Percentiles rank a stretch among this genome's conserved stretches.
Conservation (phyloP, 306 rosid species). For the Lupinus albus region DNA sequence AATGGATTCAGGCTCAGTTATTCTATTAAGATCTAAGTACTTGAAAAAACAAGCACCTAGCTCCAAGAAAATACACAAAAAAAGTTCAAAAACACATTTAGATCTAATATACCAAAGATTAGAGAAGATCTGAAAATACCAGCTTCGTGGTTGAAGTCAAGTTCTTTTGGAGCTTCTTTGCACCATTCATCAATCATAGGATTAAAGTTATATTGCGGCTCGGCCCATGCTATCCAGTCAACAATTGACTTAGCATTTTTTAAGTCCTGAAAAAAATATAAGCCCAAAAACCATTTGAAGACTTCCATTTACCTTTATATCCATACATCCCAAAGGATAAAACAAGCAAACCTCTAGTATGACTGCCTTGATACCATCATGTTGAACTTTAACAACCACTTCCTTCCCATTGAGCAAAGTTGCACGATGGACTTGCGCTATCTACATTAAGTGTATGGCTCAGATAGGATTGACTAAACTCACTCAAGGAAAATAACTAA, state of each 20-base stretch:
- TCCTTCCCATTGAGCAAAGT: constrained; percentile 84
- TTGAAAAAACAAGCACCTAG: constrained; percentile 27
- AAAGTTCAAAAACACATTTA: constrained; percentile 31
- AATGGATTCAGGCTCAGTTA: neutral
- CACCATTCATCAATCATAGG: constrained; percentile 99
- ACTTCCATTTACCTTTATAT: constrained; percentile 39
- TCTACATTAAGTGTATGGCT: constrained; percentile 57
- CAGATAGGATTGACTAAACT: constrained; percentile 32
- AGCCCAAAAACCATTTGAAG: constrained; percentile 34
- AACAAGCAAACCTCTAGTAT: constrained; percentile 79
- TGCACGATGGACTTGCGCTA: constrained; percentile 98
- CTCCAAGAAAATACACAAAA: constrained; percentile 32
- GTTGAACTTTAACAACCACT: constrained; percentile 96
- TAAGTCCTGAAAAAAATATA: constrained; percentile 70
- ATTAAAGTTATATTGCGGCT: constrained; percentile 88
- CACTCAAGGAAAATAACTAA: constrained; percentile 23
- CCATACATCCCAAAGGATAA: constrained; percentile 38
- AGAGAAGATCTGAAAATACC: constrained; percentile 54
- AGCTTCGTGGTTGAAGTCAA: constrained; percentile 91
- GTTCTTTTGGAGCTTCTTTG: constrained; percentile 99
- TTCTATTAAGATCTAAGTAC: neutral
- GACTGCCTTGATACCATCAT: constrained; percentile 75
- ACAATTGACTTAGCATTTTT: constrained; percentile 87
- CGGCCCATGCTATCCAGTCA: constrained; percentile 99
- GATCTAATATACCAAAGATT: constrained; percentile 27